Conservation (phyloP, 768 basidiomycete genomes). For the Boletus subparvulus region DNA sequence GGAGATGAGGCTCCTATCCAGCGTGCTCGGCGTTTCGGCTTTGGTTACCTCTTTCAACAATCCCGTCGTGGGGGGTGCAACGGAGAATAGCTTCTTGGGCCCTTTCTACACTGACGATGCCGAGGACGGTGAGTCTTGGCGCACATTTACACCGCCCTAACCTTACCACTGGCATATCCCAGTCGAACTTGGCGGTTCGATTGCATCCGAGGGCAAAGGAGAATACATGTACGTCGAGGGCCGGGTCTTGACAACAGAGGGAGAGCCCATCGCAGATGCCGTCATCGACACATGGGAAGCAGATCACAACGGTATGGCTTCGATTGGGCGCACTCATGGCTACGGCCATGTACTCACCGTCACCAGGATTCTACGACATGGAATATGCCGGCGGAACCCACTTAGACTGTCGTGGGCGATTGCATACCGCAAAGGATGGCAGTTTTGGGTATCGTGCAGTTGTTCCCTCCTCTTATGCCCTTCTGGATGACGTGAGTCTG, state of each 20-base stretch:
- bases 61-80: slow-evolving; percentile 57
- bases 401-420: slow-evolving; percentile 74
- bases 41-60: slow-evolving; percentile 77
- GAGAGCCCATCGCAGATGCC: slow-evolving; percentile 63
- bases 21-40: slow-evolving; percentile 73
- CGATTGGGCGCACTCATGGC: not conserved
- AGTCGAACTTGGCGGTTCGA: slow-evolving; percentile 72
- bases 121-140: slow-evolving; percentile 52
- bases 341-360: not conserved
- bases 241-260: slow-evolving; percentile 54
- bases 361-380: slow-evolving; percentile 37
- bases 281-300: slow-evolving; percentile 85
- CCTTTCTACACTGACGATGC: slow-evolving; percentile 84
- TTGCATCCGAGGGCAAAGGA: slow-evolving; percentile 86
- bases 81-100: slow-evolving; percentile 75
- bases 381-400: slow-evolving; percentile 54
- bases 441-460: slow-evolving; percentile 69
- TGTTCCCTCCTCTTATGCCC: slow-evolving; percentile 67
- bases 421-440: slow-evolving; percentile 60
- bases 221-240: slow-evolving; percentile 83
- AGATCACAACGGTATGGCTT: slow-evolving; percentile 53
- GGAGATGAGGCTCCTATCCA: slow-evolving; percentile 87
- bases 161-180: not conserved
- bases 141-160: not conserved
- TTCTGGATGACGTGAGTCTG: slow-evolving; percentile 62